Evolutionary conservation across 352 stramenopile species (phyloP), one percentile per base, ranked within the genome.

Genomic region (Phytophthora sp.): DNA sequence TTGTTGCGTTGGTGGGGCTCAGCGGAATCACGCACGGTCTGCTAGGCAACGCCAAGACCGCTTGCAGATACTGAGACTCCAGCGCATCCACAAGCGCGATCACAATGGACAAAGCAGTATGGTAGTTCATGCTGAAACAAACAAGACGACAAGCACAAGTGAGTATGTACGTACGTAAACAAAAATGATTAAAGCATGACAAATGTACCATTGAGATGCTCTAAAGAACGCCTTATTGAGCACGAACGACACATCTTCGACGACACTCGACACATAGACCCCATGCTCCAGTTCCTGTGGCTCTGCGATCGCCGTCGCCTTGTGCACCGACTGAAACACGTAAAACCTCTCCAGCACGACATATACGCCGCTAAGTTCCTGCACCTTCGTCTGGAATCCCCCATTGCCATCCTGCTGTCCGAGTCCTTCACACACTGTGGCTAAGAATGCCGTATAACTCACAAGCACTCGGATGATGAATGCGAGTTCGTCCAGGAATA

Each of bases 201-300:
- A 51, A 15, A 60, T 65, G 23, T 52, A 93, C 86, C 84, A 92
- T 54, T 95, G 87, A 0, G 77, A 91, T 1, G 85, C 81, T 21
- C 84, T 77, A 33, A 79, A 86, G 66, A 95, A 90, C 16, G 84
- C 76, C 66, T 95, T 94, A 68, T 93, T 89, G 31, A 95, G 71
- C 31, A 95, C 87, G 38, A 94, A 95, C 27, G 85, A 93, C 18
- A 88, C 83, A 47, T 95, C 85, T 55, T 95, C 85, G 23, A 95
- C 87, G 15, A 93, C 79, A 69, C 85, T 94, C 18, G 79, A 92
- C 3, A 93, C 80, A 47, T 85, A 94, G 13, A 94, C 81, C 18
- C 73, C 65, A 0, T 76, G 47, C 61, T 92, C 77, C 18, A 95
- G 70, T 59, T 86, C 79, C 56, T 95, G 85, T 6, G 79, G 82